Evolutionary conservation across 257 asterid species (phyloP), one percentile per base, ranked within the genome.

Genomic region (Salvia rosmarinus): DNA sequence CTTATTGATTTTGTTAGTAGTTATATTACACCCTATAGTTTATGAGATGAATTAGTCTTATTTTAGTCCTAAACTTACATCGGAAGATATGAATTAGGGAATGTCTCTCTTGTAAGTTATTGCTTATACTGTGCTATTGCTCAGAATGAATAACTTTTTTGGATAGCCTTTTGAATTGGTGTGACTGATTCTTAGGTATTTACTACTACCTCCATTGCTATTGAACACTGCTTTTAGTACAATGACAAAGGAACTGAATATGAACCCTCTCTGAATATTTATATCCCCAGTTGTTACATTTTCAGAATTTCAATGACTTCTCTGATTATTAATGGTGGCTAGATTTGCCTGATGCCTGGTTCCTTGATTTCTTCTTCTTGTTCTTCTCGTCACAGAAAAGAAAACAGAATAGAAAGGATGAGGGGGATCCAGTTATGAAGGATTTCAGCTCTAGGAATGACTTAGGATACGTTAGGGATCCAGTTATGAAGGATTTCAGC

Each of bases 1-100:
- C 35, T 40, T 67, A 56, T 74, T 67, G 16, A 54, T 40, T 43
- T 62, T 67, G 75, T 64, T 74, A 28, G 70, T 14, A 28, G 42
- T 20, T 9, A 10, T 70, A 43, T 49, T 20, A n/a, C 66, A 52
- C 42, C n/a, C 9, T 74, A 46, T 70, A 58, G 39, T 74, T 66
- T 23, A 55, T 67, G 52, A 30, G 68, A 57, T 30, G 17, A 49
- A 42, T 47, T 70, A 71, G 32, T 16, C 66, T 56, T 55, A 68
- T 42, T 47, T 69, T 75, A 68, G 43, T 46, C 43, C 55, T 43
- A 54, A 81, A 44, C 60, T 34, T 47, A 34, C 46, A 71, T 17
- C 20, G 47, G 42, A 30, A 69, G 71, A 50, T 34, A 8, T 74
- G 75, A 71, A 57, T 70, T 59, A 13, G 64, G 32, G 59, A 49